These are phyloP conservation scores for Capsicum baccatum DNA, from an alignment of 257 asterid species.

Conservation along the genomic window DNA sequence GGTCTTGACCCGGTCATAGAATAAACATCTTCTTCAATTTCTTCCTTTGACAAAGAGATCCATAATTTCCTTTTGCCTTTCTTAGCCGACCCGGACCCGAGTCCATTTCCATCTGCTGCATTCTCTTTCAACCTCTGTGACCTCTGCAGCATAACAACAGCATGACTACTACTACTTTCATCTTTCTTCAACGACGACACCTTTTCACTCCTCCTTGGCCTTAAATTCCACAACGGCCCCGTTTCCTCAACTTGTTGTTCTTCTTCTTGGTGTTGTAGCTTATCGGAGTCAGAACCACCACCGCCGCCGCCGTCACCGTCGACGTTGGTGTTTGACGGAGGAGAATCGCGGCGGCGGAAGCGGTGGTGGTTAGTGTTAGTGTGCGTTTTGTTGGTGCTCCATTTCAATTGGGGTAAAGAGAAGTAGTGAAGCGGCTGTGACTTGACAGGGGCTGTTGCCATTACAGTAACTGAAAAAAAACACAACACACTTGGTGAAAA, in stretches of 20 bases:
- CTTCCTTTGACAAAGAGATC: conserved; percentile 84
- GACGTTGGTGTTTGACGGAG: conserved; percentile 39
- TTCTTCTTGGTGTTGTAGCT: conserved; percentile 6
- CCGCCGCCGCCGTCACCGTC: conserved; percentile 22
- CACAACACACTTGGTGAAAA: background rate
- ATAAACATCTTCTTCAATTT: conserved; percentile 88
- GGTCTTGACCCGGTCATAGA: conserved; percentile 84
- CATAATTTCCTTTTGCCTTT: conserved; percentile 68
- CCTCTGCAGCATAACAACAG: background rate
- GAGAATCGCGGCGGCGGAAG: conserved; percentile 65
- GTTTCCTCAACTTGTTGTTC: conserved; percentile 23
- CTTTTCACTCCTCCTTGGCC: conserved; percentile 61
- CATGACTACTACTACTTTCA: background rate
- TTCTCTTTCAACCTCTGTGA: conserved; percentile 47
- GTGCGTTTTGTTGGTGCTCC: conserved; percentile 67
- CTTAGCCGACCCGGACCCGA: conserved; percentile 42
- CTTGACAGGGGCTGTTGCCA: conserved; percentile 80
- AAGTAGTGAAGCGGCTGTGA: conserved; percentile 87
- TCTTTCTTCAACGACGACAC: conserved; percentile 18
- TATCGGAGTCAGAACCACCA: background rate
- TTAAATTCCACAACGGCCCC: conserved; percentile 66
- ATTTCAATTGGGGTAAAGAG: conserved; percentile 64
- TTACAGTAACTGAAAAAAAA: conserved; percentile 32
- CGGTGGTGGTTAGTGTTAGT: conserved; percentile 54
- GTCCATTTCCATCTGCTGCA: conserved; percentile 33